Evolutionary conservation across 2,329 filamentous ascomycete species (phyloP).

Genomic region (Trichoderma breve): DNA sequence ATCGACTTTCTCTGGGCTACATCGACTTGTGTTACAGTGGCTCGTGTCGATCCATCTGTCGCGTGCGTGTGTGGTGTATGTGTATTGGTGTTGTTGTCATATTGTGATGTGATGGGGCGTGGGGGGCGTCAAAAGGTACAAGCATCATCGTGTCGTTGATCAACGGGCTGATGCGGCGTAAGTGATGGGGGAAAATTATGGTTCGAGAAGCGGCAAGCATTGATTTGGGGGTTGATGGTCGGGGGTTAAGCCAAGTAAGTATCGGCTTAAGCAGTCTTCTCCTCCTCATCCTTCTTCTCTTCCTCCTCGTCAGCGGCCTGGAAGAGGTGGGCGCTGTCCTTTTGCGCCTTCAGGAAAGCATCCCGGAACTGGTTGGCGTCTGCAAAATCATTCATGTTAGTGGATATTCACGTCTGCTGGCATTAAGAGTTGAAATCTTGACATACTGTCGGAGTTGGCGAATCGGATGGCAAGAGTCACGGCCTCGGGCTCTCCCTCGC

Average conservation of each 20-base stretch:
- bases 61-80: background rate
- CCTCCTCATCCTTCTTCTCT: slow-evolving; percentile 25
- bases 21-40: slow-evolving; percentile 4
- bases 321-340: slow-evolving; percentile 91
- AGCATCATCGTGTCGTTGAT: slow-evolving; percentile 1
- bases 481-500: slow-evolving; percentile 95
- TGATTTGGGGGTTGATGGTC: background rate
- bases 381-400: slow-evolving; percentile 37
- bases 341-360: slow-evolving; percentile 92
- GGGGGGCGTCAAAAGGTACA: background rate
- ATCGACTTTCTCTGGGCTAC: slow-evolving; percentile 7
- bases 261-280: slow-evolving; percentile 27
- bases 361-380: slow-evolving; percentile 98
- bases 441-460: slow-evolving; percentile 93
- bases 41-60: slow-evolving; percentile 3
- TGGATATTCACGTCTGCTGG: background rate
- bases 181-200: background rate
- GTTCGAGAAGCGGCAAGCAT: slow-evolving; percentile 17
- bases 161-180: slow-evolving; percentile 10
- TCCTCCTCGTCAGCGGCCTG: slow-evolving; percentile 36
- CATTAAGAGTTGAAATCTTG: background rate
- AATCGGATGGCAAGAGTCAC: slow-evolving; percentile 96
- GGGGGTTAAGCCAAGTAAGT: background rate
- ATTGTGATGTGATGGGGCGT: slow-evolving; percentile 8
- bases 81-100: background rate